Evolutionary conservation across 306 rosid genomes (phyloP).

Genomic region (Citrullus amarus): DNA sequence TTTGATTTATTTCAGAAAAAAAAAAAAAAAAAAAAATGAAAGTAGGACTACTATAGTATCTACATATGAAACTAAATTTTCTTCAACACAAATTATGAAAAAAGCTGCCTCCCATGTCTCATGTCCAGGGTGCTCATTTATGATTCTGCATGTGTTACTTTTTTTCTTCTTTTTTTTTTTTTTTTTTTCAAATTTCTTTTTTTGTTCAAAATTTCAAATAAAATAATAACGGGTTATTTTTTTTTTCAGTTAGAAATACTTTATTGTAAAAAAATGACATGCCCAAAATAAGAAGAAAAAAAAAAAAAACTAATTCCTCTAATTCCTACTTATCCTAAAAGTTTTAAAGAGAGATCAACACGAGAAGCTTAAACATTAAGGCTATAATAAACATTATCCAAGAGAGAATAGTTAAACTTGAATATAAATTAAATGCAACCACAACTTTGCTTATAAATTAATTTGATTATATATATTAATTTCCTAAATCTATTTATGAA

Average conservation of each 20-base stretch:
- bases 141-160: neutral
- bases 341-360: neutral
- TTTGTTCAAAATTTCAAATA: neutral
- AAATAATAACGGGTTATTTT: neutral
- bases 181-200: neutral
- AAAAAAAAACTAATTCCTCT: neutral
- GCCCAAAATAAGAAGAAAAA: too few species aligned
- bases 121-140: neutral
- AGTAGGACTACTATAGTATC: too few species aligned
- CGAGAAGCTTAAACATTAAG: neutral
- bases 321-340: constrained; percentile 1
- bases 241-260: neutral
- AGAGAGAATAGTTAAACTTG: neutral
- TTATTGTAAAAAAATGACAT: neutral
- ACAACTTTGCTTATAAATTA: too few species aligned
- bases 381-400: neutral
- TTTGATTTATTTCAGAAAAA: neutral
- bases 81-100: constrained; percentile 21
- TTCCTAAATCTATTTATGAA: too few species aligned
- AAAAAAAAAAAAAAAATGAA: neutral
- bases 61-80: neutral
- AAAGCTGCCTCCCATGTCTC: neutral
- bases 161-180: neutral
- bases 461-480: too few species aligned
- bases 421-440: neutral